A percentile compares a stretch with the other conserved stretches of the same genome.
These are phyloP conservation scores for Delonix regia DNA, from an alignment of 306 rosid species.

Conservation along the genomic window DNA sequence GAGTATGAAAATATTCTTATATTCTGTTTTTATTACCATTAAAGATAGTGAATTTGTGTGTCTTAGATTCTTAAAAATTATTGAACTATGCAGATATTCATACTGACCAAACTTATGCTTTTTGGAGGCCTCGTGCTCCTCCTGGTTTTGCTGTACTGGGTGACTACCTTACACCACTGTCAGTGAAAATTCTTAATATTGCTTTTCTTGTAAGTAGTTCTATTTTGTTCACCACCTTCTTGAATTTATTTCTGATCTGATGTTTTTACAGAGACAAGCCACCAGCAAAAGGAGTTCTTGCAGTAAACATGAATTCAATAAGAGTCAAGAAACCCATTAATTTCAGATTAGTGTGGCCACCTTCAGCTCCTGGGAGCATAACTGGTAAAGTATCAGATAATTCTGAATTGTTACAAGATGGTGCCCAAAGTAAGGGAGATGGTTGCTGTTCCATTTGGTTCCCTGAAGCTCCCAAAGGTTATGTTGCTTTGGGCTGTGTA, in stretches of 20 bases:
- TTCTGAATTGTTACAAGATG: slow-evolving; percentile 34
- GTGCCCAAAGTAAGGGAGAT: slow-evolving; percentile 41
- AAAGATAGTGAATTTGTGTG: slow-evolving; percentile 22
- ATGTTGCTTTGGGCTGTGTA: slow-evolving; percentile 91
- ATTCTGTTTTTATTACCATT: slow-evolving; percentile 8
- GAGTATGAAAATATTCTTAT: slow-evolving; percentile 47
- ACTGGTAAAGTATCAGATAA: slow-evolving; percentile 42
- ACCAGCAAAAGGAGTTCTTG: slow-evolving; percentile 89
- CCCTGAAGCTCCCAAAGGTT: slow-evolving; percentile 93
- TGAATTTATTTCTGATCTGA: slow-evolving; percentile 34
- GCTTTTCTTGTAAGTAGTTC: slow-evolving; percentile 31
- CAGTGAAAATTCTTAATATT: slow-evolving; percentile 44
- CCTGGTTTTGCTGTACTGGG: slow-evolving; percentile 96
- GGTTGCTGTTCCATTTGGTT: slow-evolving; percentile 81
- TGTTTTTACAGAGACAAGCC: slow-evolving; percentile 86
- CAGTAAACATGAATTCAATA: slow-evolving; percentile 71
- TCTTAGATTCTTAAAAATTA: slow-evolving; percentile 22
- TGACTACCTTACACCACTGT: slow-evolving; percentile 91
- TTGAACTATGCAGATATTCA: slow-evolving; percentile 61
- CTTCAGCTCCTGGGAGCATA: slow-evolving; percentile 48
- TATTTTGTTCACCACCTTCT: neutral
- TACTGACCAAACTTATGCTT: slow-evolving; percentile 73
- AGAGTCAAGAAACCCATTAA: slow-evolving; percentile 77
- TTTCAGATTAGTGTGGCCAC: slow-evolving; percentile 89
- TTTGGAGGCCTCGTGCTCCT: slow-evolving; percentile 98